Percentiles rank a stretch among this genome's conserved stretches.
Evolutionary conservation across 2,329 filamentous ascomycete species (phyloP).

Genomic region (Ophiocordyceps unilateralis): DNA sequence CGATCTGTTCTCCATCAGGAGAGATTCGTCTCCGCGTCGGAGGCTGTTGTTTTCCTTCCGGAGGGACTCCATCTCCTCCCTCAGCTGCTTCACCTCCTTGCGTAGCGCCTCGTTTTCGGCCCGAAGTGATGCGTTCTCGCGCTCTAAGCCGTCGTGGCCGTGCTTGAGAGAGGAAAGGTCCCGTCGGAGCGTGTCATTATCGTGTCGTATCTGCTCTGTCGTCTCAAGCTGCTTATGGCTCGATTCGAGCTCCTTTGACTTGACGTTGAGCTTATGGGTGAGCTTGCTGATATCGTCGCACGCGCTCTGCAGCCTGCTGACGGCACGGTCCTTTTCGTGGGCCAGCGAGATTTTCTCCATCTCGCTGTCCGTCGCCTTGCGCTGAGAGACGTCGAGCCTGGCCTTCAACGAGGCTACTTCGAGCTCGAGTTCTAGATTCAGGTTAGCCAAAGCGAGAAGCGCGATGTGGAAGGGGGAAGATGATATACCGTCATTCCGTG

Average conservation of each 20-base stretch:
- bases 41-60: slow-evolving; percentile 23
- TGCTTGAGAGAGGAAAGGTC: slow-evolving; percentile 23
- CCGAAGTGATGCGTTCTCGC: slow-evolving; percentile 23
- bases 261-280: slow-evolving; percentile 22
- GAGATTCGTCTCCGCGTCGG: slow-evolving; percentile 24
- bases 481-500: slow-evolving; percentile 39
- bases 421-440: slow-evolving; percentile 33
- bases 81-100: slow-evolving; percentile 17
- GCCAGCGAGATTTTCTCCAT: slow-evolving; percentile 45
- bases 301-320: slow-evolving; percentile 43
- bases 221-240: slow-evolving; percentile 24
- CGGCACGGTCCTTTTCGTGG: slow-evolving; percentile 47
- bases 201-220: slow-evolving; percentile 19
- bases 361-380: slow-evolving; percentile 43
- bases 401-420: slow-evolving; percentile 42
- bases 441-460: not conserved
- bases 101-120: slow-evolving; percentile 22
- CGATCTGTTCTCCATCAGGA: slow-evolving; percentile 26
- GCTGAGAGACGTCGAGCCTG: slow-evolving; percentile 43
- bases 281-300: slow-evolving; percentile 38
- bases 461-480: slow-evolving; percentile 2
- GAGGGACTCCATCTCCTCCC: slow-evolving; percentile 22
- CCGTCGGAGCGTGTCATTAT: slow-evolving; percentile 22
- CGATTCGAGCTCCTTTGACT: slow-evolving; percentile 23
- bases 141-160: slow-evolving; percentile 16